Evolutionary conservation across 2,329 filamentous ascomycete genomes (phyloP).

Genomic region (Diaporthe ampelina): DNA sequence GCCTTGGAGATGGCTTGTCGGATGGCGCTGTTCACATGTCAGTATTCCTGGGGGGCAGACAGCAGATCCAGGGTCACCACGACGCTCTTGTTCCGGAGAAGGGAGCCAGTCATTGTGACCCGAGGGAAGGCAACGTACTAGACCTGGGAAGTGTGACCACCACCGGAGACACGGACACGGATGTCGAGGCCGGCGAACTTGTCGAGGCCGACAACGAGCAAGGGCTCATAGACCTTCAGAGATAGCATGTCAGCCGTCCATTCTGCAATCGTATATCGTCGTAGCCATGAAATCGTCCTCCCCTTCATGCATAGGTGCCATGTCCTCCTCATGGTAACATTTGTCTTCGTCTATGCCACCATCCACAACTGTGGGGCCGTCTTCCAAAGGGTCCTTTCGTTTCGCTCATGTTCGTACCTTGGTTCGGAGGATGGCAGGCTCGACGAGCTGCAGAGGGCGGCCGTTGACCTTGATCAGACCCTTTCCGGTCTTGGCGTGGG

Average conservation of each 20-base stretch:
- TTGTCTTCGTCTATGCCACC: background rate
- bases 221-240: conserved; percentile 91
- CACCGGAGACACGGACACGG: conserved; percentile 94
- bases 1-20: conserved; percentile 99
- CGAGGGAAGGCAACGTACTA: conserved; percentile 53
- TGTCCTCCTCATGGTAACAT: background rate
- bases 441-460: conserved; percentile 91
- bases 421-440: conserved; percentile 97
- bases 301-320: background rate
- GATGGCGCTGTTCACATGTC: conserved; percentile 72
- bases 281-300: background rate
- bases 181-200: conserved; percentile 98
- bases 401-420: conserved; percentile 73
- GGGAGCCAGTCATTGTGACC: background rate
- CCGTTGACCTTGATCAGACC: conserved; percentile 99
- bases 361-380: conserved; percentile 1
- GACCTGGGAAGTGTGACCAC: conserved; percentile 97
- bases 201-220: conserved; percentile 96
- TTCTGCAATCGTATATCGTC: background rate
- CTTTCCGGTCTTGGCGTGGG: conserved; percentile 49
- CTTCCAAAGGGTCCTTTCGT: conserved; percentile 2
- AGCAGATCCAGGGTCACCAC: background rate
- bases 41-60: conserved; percentile 10
- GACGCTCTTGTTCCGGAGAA: background rate
- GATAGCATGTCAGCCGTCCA: conserved; percentile 42